phyloP scores from a whole-genome alignment of 2,329 filamentous ascomycete species.

The Cytospora chrysosperma region DNA sequence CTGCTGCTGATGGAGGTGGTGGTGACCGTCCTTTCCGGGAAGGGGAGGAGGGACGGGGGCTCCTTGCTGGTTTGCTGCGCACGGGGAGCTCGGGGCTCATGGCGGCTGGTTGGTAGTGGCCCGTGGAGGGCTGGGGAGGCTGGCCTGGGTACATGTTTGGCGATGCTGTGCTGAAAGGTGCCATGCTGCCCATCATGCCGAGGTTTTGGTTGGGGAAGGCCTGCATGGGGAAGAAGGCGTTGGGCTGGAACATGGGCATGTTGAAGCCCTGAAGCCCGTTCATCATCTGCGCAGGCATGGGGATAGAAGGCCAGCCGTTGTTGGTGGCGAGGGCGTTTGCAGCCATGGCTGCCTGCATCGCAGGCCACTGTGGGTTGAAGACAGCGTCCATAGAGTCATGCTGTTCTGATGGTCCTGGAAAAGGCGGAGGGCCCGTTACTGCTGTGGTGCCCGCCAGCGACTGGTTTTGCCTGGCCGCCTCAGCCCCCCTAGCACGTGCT shows the following conservation, averaged over 20 bases:
- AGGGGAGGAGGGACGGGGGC: not conserved
- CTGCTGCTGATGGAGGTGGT: slow-evolving; percentile 40
- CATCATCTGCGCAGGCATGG: slow-evolving; percentile 2
- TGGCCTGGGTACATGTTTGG: slow-evolving; percentile 10
- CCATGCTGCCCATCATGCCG: slow-evolving; percentile 2
- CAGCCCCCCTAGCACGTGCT: slow-evolving; percentile 1
- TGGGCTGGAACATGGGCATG: not conserved
- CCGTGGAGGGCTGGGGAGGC: not conserved
- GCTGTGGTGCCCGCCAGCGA: not conserved
- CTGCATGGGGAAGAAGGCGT: not conserved
- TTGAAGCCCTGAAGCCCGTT: slow-evolving; percentile 11
- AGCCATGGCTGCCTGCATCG: not conserved
- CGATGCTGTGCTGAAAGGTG: slow-evolving; percentile 5
- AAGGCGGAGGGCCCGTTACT: not conserved
- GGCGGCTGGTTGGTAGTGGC: not conserved
- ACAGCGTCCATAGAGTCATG: not conserved
- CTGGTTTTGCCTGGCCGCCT: not conserved
- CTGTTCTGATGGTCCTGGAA: not conserved
- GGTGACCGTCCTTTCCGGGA: too few species aligned
- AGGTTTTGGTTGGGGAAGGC: not conserved
- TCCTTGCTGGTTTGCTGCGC: not conserved
- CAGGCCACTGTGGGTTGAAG: not conserved
- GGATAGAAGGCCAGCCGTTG: not conserved
- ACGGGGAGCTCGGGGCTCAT: not conserved
- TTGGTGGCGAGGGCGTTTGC: not conserved